Evolutionary conservation across 495 filamentous ascomycete genomes (phyloP), one percentile per base, ranked within the genome.

Genomic region (Chaetomidium leptoderma): DNA sequence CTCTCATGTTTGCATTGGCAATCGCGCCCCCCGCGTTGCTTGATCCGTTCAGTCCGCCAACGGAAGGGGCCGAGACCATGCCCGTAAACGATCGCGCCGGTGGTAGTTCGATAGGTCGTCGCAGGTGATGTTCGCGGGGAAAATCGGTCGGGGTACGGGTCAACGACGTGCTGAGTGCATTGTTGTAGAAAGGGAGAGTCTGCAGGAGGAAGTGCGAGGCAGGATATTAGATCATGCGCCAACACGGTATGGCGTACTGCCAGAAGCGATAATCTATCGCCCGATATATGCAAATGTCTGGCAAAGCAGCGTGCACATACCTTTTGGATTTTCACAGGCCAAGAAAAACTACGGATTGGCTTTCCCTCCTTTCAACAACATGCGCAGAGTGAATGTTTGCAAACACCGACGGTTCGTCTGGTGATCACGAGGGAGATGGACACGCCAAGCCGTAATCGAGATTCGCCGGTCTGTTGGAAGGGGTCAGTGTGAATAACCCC

Each of bases 1-100:
- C 76, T 74, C 78, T 72, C 57, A 76, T 67, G 61, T 68, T 76
- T 43, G 69, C 72, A 66, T 73, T 74, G 50, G 67, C 65, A 60
- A 68, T 73, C 58, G 62, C 59, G 21, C 57, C 39, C 17, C 53
- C 67, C 33, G 63, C 60, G 43, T 59, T 67, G 62, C 65, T 67
- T 43, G 62, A 62, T 55, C 65, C 66, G 67, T 71, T 68, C 45
- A 50, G 56, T 48, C 61, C 67, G 60, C 68, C 68, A 63, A 66
- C 68, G 53, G 70, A 72, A 61, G 72, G 68, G 56, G 61, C 67
- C 48, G 72, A 71, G 47, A 74, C 74, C 74, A 75, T 76, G 57
- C 50, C 72, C 67, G 56, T 35, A 42, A 57, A 49, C 40, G 40
- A 45, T 40, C 54, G 48, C 55, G 47, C 53, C 30, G 44, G 40